Evolutionary conservation across 495 filamentous ascomycete genomes (phyloP).

Genomic region (Lasiosphaeria ovina): DNA sequence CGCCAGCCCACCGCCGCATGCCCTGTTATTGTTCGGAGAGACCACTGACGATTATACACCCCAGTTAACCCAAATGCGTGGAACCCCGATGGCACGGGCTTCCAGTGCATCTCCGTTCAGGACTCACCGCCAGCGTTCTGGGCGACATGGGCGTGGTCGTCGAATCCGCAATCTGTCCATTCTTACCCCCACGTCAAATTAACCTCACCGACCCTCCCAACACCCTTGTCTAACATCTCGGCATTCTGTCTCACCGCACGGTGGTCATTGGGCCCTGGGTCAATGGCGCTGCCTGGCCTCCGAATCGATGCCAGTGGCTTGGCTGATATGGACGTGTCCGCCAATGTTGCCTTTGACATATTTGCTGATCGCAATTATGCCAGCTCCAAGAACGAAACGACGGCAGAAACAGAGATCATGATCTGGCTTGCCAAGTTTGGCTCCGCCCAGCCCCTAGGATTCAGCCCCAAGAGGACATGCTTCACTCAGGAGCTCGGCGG

Average conservation of each 20-base stretch:
- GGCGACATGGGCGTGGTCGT: constrained; percentile 31
- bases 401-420: constrained; percentile 34
- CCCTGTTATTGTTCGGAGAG: background rate
- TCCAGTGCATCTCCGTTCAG: constrained; percentile 30
- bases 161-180: constrained; percentile 23
- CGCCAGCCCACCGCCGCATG: constrained; percentile 8
- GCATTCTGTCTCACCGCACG: constrained; percentile 23
- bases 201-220: constrained; percentile 19
- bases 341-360: constrained; percentile 34
- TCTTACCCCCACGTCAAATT: constrained; percentile 37
- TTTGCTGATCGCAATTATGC: constrained; percentile 28
- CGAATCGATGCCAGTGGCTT: constrained; percentile 22
- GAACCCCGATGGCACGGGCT: constrained; percentile 29
- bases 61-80: constrained; percentile 31
- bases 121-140: constrained; percentile 31
- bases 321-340: constrained; percentile 14
- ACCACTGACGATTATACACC: constrained; percentile 8
- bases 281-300: constrained; percentile 16
- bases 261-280: constrained; percentile 34
- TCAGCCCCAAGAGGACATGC: constrained; percentile 9
- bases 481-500: constrained; percentile 14
- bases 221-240: constrained; percentile 31
- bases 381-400: constrained; percentile 18
- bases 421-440: constrained; percentile 31
- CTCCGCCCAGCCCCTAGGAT: constrained; percentile 25